Conservation (phyloP, 345 rosid genomes). For the Ailanthus altissimus region DNA sequence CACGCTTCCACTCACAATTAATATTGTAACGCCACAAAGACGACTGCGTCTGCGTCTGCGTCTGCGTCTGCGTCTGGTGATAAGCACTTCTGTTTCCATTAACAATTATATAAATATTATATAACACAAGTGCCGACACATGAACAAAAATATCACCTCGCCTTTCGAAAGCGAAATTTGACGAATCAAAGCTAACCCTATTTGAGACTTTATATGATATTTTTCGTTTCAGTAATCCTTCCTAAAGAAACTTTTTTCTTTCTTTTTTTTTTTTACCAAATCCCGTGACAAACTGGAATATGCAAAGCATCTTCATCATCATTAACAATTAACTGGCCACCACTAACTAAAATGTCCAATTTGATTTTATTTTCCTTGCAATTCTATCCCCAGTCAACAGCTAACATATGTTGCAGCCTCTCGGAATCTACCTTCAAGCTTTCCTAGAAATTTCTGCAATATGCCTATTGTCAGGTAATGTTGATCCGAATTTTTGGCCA, state of each 20-base stretch:
- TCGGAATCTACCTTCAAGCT: neutral
- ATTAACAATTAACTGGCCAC: slow-evolving; percentile 11
- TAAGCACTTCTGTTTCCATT: too few relatives aligned
- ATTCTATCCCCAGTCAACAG: neutral
- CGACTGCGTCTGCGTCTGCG: too few relatives aligned
- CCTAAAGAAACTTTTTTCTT: neutral
- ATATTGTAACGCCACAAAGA: neutral
- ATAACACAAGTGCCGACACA: neutral
- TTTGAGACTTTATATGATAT: neutral
- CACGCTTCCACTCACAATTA: slow-evolving; percentile 7
- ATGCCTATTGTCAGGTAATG: too few relatives aligned
- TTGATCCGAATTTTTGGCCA: too few relatives aligned
- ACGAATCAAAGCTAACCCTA: neutral
- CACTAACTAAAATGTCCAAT: neutral
- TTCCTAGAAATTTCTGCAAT: neutral
- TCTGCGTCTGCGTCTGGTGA: too few relatives aligned
- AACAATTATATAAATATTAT: too few relatives aligned
- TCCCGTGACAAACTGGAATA: neutral
- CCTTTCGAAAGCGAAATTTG: neutral
- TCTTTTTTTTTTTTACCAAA: too few relatives aligned
- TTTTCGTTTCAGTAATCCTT: neutral
- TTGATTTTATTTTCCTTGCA: neutral
- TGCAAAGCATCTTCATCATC: neutral
- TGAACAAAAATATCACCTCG: neutral
- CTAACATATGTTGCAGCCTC: neutral